phyloP scores from a whole-genome alignment of 2,329 filamentous ascomycete species.

The Apiospora malaysiana region DNA sequence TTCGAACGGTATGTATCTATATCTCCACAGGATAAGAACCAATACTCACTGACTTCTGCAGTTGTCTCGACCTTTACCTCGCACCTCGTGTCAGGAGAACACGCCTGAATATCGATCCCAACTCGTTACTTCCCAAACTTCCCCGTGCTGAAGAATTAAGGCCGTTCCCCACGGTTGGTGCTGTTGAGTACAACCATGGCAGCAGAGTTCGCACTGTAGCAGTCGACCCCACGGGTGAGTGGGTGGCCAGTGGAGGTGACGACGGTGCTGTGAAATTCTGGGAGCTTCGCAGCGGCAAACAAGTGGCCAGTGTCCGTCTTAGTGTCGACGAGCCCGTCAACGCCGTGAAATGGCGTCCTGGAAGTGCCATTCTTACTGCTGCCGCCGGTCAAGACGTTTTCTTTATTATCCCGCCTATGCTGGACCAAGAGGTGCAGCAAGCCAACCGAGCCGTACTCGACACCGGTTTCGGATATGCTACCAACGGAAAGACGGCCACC shows the following conservation, averaged over 20 bases:
- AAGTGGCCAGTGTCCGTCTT: slow-evolving; percentile 79
- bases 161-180: slow-evolving; percentile 90
- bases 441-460: slow-evolving; percentile 79
- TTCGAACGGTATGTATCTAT: slow-evolving; percentile 71
- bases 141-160: slow-evolving; percentile 92
- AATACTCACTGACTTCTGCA: neutral
- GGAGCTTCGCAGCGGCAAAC: slow-evolving; percentile 84
- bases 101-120: slow-evolving; percentile 95
- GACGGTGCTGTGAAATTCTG: slow-evolving; percentile 92
- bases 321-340: slow-evolving; percentile 82
- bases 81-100: slow-evolving; percentile 94
- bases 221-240: slow-evolving; percentile 84
- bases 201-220: slow-evolving; percentile 85
- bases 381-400: slow-evolving; percentile 85
- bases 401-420: slow-evolving; percentile 77
- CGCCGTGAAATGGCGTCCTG: slow-evolving; percentile 87
- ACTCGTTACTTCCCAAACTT: slow-evolving; percentile 88
- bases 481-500: slow-evolving; percentile 64
- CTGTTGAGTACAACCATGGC: slow-evolving; percentile 89
- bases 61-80: slow-evolving; percentile 89
- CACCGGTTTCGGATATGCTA: slow-evolving; percentile 92
- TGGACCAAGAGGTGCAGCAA: slow-evolving; percentile 75
- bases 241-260: slow-evolving; percentile 89
- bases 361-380: slow-evolving; percentile 82
- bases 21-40: neutral